Evolutionary conservation across 768 basidiomycete species (phyloP).

Genomic region (Phylloporus rhodoxanthus): DNA sequence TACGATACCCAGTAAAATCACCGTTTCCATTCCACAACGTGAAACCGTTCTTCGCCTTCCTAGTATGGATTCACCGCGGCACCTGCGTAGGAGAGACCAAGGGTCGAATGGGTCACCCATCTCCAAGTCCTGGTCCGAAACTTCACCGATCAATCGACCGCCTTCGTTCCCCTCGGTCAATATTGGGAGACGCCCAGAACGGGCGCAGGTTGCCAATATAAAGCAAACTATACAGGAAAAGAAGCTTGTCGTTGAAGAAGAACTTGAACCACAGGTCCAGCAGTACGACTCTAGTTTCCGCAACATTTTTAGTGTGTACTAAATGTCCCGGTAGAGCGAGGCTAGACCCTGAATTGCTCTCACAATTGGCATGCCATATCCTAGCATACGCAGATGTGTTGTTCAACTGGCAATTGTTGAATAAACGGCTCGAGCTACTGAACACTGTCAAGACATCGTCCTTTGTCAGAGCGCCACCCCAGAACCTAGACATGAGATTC

Average conservation of each 20-base stretch:
- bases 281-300: constrained; percentile 6
- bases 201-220: constrained; percentile 37
- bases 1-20: constrained; percentile 16
- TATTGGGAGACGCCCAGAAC: constrained; percentile 34
- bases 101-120: constrained; percentile 28
- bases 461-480: constrained; percentile 19
- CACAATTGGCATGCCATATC: constrained; percentile 49
- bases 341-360: constrained; percentile 28
- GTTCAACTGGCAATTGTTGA: constrained; percentile 63
- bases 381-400: constrained; percentile 70
- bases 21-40: constrained; percentile 22
- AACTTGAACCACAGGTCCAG: constrained; percentile 10
- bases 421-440: constrained; percentile 68
- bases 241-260: constrained; percentile 34
- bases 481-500: constrained; percentile 35
- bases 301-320: not conserved
- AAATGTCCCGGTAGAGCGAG: constrained; percentile 5
- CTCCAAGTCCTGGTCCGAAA: constrained; percentile 57
- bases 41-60: constrained; percentile 18
- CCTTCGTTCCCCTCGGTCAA: constrained; percentile 42
- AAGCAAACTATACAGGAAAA: constrained; percentile 29
- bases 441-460: constrained; percentile 47
- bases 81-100: constrained; percentile 25
- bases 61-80: constrained; percentile 27
- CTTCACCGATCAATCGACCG: constrained; percentile 22